Base-by-base conservation (phyloP, 2,329 filamentous ascomycete genomes). In the Xylaria polymorpha region DNA sequence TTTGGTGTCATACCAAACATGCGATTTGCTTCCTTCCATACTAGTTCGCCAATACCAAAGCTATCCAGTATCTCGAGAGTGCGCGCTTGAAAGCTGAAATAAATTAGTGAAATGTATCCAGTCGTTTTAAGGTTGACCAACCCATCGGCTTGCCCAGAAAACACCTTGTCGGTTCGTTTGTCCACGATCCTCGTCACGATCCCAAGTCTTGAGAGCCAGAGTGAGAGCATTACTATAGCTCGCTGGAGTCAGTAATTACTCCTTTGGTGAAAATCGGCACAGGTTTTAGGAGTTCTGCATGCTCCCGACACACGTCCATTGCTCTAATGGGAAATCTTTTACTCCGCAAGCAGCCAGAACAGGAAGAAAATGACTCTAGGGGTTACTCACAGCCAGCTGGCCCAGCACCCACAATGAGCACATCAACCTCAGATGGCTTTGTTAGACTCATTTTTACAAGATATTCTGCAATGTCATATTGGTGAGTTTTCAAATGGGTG, bases 41-140 rank as follows among this genome's bases (percentile, higher is more conserved):
- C 86, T 4, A 86, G 81, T 71, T 92, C 86, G 2, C 83, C 88
- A 67, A 94, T 87, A 0, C 88, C 91, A 72, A 94, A 91, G 59
- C 87, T 89, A 73, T 94, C 90, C 64, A 93, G 87, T n/a, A 93
- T 91, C 78, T 94, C 90, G 1, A 92, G 82, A 0, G 89, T 92
- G 1, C 90, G 87, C 71, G 86, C 87, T 79, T 92, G 88, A 2
- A 91, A 77, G 5, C 76, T 78, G 20, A 35, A 8, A 53, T 14
- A 18, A 35, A 1, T 66, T 1, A 71, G 70, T 29, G 4, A 43
- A 41, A 6, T 3, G 3, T 25, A 39, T 55, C 1, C 7, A n/a
- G 35, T 6, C 37, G 53, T 29, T 46, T 48, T 8, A 56, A 32
- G 29, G 14, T 61, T 43, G 14, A 68, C 67, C 9, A 81, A 78